A percentile compares a stretch with the other conserved stretches of the same genome.
Conservation (phyloP, 169 alveolate genomes). For the Eimeria mitis region DNA sequence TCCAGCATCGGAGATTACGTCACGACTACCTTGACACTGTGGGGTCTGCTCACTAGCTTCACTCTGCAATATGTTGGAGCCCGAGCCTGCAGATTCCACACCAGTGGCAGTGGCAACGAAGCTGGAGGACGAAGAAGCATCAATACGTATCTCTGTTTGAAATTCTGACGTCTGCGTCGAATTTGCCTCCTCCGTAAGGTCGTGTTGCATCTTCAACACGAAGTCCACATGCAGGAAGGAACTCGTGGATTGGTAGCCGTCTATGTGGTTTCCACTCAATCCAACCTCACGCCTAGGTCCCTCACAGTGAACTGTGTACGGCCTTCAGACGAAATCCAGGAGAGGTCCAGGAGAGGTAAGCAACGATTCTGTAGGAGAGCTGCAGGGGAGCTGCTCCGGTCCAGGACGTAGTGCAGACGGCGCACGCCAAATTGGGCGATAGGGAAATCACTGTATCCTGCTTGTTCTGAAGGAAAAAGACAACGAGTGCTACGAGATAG, state of each 20-base stretch:
- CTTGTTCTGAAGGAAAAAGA: neutral
- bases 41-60: conserved; percentile 30
- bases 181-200: conserved; percentile 8
- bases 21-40: conserved; percentile 3
- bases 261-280: neutral
- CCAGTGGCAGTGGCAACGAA: neutral
- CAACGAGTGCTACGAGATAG: conserved; percentile 18
- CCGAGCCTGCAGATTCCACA: conserved; percentile 33
- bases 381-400: conserved; percentile 25
- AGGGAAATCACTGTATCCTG: neutral
- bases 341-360: neutral
- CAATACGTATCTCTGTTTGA: neutral
- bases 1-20: neutral
- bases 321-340: neutral
- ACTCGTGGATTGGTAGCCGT: neutral
- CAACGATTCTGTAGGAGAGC: neutral
- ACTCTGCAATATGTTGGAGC: neutral
- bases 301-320: neutral
- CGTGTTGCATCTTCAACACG: conserved; percentile 64
- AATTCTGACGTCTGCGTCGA: conserved; percentile 26
- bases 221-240: conserved; percentile 27
- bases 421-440: conserved; percentile 47
- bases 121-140: neutral
- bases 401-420: neutral
- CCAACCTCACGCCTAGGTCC: neutral